phyloP scores from a whole-genome alignment of 371 early-diverging fungal species.

The Rhizomucor pusillus region DNA sequence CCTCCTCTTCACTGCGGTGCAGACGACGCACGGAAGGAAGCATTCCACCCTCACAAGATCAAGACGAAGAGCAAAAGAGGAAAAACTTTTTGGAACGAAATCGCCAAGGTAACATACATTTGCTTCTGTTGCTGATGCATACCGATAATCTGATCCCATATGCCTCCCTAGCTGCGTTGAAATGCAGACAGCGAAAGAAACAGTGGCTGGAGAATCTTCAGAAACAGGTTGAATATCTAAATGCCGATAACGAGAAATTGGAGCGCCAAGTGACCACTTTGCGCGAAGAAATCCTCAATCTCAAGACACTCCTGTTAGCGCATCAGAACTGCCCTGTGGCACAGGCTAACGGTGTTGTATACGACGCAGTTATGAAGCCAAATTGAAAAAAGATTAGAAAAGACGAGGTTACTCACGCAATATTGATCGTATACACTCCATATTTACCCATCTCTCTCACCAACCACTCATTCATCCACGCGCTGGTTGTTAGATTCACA shows the following conservation, averaged over 20 bases:
- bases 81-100: slow-evolving; percentile 75
- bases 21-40: slow-evolving; percentile 1
- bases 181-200: slow-evolving; percentile 72
- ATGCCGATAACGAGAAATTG: slow-evolving; percentile 48
- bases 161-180: slow-evolving; percentile 54
- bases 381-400: not conserved
- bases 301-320: slow-evolving; percentile 53
- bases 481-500: too few species aligned
- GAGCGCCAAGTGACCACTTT: slow-evolving; percentile 38
- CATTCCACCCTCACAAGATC: not conserved
- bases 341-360: slow-evolving; percentile 6
- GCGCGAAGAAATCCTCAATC: slow-evolving; percentile 50
- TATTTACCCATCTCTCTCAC: too few species aligned
- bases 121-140: not conserved
- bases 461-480: too few species aligned
- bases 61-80: slow-evolving; percentile 54
- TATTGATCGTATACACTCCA: too few species aligned
- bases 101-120: slow-evolving; percentile 55
- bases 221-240: slow-evolving; percentile 49
- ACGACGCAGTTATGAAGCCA: not conserved
- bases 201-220: slow-evolving; percentile 58
- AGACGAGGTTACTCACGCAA: too few species aligned
- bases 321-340: slow-evolving; percentile 56
- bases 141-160: not conserved
- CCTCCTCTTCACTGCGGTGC: not conserved